phyloP scores from a whole-genome alignment of 23 red algal species.

The Chondrus crispus region DNA sequence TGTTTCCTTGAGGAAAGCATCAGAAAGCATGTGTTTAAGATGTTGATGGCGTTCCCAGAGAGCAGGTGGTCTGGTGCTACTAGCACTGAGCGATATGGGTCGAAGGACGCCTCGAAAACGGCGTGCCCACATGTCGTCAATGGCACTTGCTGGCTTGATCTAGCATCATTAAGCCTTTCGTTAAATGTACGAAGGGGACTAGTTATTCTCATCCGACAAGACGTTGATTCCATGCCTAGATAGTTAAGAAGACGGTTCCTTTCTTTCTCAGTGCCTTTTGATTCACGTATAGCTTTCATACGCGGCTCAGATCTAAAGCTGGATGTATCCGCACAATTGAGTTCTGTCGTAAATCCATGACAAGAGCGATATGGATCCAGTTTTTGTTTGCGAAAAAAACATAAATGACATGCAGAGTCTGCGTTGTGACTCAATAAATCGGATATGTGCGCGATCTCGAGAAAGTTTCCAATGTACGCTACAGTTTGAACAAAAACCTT shows the following conservation, averaged over 20 bases:
- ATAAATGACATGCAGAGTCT: neutral
- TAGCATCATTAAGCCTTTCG: too few relatives aligned
- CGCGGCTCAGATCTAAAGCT: too few relatives aligned
- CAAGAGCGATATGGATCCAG: too few relatives aligned
- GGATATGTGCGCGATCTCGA: neutral
- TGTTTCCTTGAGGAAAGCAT: neutral
- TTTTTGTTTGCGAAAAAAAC: neutral
- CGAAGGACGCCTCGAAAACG: neutral
- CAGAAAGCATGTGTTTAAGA: neutral
- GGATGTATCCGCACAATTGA: too few relatives aligned
- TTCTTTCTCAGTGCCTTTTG: neutral
- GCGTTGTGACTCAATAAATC: neutral
- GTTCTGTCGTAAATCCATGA: too few relatives aligned
- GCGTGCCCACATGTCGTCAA: neutral
- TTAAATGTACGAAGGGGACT: too few relatives aligned
- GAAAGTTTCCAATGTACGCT: neutral
- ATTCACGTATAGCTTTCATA: neutral
- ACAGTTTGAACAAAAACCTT: neutral
- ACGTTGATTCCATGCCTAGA: too few relatives aligned
- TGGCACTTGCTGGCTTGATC: neutral
- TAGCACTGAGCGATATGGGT: neutral
- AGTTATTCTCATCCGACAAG: too few relatives aligned
- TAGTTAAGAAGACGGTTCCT: too few relatives aligned
- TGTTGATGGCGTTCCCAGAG: neutral
- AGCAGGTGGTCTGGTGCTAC: neutral